Percentiles rank a stretch among this genome's conserved stretches.
These are phyloP conservation scores for Phaeotremella fagi DNA, from an alignment of 768 basidiomycete genomes.

Conservation along the genomic window DNA sequence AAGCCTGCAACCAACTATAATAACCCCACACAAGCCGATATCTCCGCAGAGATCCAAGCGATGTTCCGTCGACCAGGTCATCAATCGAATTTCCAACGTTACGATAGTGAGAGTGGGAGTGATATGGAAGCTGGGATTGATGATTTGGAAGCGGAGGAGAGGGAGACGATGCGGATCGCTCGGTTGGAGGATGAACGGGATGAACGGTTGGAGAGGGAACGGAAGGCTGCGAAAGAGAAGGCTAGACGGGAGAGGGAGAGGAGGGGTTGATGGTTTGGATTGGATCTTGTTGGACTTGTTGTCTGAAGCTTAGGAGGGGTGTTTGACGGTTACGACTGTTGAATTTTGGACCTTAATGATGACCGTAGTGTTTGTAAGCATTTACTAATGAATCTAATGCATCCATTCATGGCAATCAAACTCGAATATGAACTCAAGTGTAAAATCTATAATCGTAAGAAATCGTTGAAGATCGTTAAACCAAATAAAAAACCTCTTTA, in stretches of 20 bases:
- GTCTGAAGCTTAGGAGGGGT: neutral
- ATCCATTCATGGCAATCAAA: neutral
- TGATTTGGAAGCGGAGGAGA: constrained; percentile 40
- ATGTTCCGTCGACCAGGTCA: constrained; percentile 34
- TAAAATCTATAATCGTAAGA: neutral
- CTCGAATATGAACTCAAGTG: neutral
- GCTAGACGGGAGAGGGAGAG: constrained; percentile 21
- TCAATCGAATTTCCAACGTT: constrained; percentile 1
- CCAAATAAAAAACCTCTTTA: too few relatives aligned
- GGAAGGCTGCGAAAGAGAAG: constrained; percentile 25
- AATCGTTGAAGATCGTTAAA: neutral
- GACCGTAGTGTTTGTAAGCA: neutral
- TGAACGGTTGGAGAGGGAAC: constrained; percentile 28
- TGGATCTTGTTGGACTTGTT: neutral
- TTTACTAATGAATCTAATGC: neutral
- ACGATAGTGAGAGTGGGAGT: constrained; percentile 18
- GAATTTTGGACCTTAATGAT: neutral
- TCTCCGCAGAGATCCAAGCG: constrained; percentile 31
- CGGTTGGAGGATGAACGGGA: constrained; percentile 35
- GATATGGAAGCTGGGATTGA: constrained; percentile 43
- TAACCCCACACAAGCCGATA: constrained; percentile 6
- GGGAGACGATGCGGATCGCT: constrained; percentile 30
- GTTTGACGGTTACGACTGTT: neutral
- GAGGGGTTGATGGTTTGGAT: neutral
- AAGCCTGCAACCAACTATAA: constrained; percentile 1